phyloP scores from a whole-genome alignment of 768 basidiomycete genomes.

The Lactarius tabidus region DNA sequence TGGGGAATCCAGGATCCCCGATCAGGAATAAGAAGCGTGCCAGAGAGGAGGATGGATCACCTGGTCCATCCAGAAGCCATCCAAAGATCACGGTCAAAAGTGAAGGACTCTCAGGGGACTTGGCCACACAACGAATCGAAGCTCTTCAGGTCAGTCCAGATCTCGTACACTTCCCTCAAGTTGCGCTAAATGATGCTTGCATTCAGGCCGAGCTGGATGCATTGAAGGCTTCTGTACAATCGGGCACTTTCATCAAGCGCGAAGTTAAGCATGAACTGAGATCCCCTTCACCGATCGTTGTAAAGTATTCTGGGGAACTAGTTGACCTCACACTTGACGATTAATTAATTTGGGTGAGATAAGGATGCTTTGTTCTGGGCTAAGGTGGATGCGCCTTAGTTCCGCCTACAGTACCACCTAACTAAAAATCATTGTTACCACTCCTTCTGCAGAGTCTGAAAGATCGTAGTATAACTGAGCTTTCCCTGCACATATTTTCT shows the following conservation, averaged over 20 bases:
- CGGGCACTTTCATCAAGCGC: conserved; percentile 6
- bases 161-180: no score
- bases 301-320: conserved; percentile 1
- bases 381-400: no score
- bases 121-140: conserved; percentile 1
- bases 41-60: neutral
- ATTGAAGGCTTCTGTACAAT: neutral
- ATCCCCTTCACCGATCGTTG: neutral
- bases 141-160: conserved; percentile 7
- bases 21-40: conserved; percentile 5
- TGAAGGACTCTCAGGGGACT: neutral
- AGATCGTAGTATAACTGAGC: no score
- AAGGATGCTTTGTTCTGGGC: no score
- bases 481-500: no score
- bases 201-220: conserved; percentile 8
- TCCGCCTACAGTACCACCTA: no score
- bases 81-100: neutral
- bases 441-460: no score
- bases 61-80: conserved; percentile 5
- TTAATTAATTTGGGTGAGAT: no score
- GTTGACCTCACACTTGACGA: neutral
- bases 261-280: conserved; percentile 9
- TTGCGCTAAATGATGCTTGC: neutral
- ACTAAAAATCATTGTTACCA: no score
- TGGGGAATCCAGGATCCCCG: neutral